phyloP scores from a whole-genome alignment of 495 filamentous ascomycete genomes.

The Aspergillus ellipticus region DNA sequence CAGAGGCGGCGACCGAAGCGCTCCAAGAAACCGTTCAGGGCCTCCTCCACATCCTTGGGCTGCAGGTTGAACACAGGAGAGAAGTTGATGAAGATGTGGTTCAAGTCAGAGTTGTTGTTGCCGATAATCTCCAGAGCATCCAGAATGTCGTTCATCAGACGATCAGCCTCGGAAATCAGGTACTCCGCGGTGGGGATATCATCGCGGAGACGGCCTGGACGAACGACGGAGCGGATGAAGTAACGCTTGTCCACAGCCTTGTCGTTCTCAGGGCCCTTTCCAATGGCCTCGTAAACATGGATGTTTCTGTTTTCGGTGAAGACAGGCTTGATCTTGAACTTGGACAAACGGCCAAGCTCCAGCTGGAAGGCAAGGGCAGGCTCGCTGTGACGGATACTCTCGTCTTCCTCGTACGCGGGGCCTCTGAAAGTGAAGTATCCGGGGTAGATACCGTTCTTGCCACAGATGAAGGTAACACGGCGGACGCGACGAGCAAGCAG shows the following conservation, averaged over 20 bases:
- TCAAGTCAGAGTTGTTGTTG: constrained; percentile 98
- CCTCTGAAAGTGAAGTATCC: constrained; percentile 98
- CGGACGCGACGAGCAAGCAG: constrained; percentile 75
- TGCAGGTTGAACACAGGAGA: constrained; percentile 88
- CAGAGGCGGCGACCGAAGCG: constrained; percentile 93
- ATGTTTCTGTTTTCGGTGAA: constrained; percentile 99
- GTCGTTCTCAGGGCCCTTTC: constrained; percentile 89
- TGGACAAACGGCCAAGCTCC: constrained; percentile 86
- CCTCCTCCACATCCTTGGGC: constrained; percentile 88
- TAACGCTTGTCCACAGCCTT: constrained; percentile 74
- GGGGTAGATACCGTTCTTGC: constrained; percentile 90
- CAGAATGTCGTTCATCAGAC: constrained; percentile 94
- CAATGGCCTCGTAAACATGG: constrained; percentile 94
- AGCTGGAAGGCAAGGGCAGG: constrained; percentile 97
- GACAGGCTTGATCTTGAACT: constrained; percentile 95
- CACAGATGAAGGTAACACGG: constrained; percentile 93
- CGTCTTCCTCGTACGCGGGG: constrained; percentile 81
- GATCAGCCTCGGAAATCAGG: constrained; percentile 93
- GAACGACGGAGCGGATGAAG: constrained; percentile 92
- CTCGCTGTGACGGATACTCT: constrained; percentile 94
- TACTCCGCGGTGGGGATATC: constrained; percentile 98
- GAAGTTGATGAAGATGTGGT: constrained; percentile 99
- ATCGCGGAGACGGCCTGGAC: constrained; percentile 87
- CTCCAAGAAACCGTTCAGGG: constrained; percentile 90
- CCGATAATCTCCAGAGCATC: constrained; percentile 97